A percentile compares a stretch with the other conserved stretches of the same genome.
phyloP scores from a whole-genome alignment of 2,329 filamentous ascomycete genomes.

The Colletotrichum sojae region DNA sequence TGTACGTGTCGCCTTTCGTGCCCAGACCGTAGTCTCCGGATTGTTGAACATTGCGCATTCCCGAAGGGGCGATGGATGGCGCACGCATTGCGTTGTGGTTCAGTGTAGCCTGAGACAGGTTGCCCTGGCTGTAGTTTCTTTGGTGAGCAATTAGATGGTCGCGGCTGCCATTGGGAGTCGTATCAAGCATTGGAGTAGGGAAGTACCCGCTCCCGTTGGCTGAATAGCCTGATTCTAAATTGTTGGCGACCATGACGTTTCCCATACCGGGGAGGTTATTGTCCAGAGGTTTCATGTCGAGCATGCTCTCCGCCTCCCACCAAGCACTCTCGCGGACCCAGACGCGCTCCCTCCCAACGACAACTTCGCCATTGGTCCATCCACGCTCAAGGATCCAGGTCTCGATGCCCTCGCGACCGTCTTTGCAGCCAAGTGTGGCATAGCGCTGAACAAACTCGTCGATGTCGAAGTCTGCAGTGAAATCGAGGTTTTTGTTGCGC shows the following conservation, averaged over 20 bases:
- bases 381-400: slow-evolving; percentile 95
- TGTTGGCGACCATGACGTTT: slow-evolving; percentile 60
- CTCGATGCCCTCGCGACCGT: slow-evolving; percentile 93
- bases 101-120: slow-evolving; percentile 67
- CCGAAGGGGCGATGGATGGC: slow-evolving; percentile 74
- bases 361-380: slow-evolving; percentile 98
- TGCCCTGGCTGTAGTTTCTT: slow-evolving; percentile 70
- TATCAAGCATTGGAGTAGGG: slow-evolving; percentile 70
- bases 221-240: slow-evolving; percentile 82
- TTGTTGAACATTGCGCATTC: slow-evolving; percentile 63
- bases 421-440: slow-evolving; percentile 84
- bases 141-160: slow-evolving; percentile 78
- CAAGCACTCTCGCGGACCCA: slow-evolving; percentile 96
- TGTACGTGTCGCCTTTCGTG: slow-evolving; percentile 83
- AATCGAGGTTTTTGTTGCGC: slow-evolving; percentile 90
- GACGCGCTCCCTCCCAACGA: slow-evolving; percentile 90
- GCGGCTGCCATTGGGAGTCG: slow-evolving; percentile 76
- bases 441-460: slow-evolving; percentile 94
- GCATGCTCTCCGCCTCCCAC: slow-evolving; percentile 98
- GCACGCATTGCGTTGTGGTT: slow-evolving; percentile 58
- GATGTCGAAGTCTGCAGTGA: slow-evolving; percentile 95
- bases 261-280: slow-evolving; percentile 48
- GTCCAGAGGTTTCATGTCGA: slow-evolving; percentile 84
- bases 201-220: slow-evolving; percentile 79
- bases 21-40: slow-evolving; percentile 92